Evolutionary conservation across 148 eudicot species (phyloP).

Genomic region (Pharnaceum exiguum): DNA sequence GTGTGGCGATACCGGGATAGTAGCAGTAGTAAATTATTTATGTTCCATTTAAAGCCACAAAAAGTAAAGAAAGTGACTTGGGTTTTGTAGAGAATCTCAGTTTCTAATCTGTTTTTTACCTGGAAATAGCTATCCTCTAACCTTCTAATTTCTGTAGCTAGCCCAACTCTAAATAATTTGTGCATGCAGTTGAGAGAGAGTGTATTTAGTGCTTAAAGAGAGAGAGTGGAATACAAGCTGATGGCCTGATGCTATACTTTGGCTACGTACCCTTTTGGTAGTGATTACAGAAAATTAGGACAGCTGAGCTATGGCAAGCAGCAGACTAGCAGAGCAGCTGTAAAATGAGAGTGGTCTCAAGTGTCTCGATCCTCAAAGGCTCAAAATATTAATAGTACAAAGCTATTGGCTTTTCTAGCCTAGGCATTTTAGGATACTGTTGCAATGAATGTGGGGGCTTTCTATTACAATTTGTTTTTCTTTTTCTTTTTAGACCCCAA

Average conservation of each 20-base stretch:
- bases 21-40: background rate
- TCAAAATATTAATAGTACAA: no score
- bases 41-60: constrained; percentile 12
- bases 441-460: no score
- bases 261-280: no score
- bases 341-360: background rate
- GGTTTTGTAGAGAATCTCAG: constrained; percentile 23
- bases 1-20: background rate
- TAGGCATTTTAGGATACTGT: no score
- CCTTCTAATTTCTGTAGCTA: constrained; percentile 9
- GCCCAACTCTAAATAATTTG: no score
- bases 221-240: background rate
- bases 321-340: background rate
- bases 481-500: no score
- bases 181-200: background rate
- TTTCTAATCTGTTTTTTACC: constrained; percentile 17
- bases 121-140: constrained; percentile 1
- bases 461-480: no score
- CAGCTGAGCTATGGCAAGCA: no score
- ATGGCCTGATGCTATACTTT: background rate
- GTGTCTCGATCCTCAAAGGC: no score
- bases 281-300: no score
- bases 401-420: no score
- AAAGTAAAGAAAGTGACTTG: constrained; percentile 32
- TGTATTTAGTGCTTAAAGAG: no score